A percentile compares a stretch with the other conserved stretches of the same genome.
Evolutionary conservation across 2,329 filamentous ascomycete species (phyloP).

Genomic region (Alternaria postmessia): DNA sequence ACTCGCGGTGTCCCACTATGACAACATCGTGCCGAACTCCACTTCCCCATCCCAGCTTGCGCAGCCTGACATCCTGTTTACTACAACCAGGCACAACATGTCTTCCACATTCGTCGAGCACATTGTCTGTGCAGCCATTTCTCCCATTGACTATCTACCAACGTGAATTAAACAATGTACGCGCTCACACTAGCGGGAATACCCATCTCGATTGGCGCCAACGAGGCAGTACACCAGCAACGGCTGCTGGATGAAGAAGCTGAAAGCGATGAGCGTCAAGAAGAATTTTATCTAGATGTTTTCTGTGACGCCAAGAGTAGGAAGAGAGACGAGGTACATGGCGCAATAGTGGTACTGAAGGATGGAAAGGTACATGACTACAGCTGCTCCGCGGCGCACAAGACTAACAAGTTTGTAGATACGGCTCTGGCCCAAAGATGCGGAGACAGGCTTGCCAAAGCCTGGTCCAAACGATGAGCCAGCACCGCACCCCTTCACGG

Average conservation of each 20-base stretch:
- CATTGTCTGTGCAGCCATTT: not conserved
- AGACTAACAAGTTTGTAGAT: constrained; percentile 33
- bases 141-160: not conserved
- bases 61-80: constrained; percentile 21
- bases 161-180: constrained; percentile 30
- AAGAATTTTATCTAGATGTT: constrained; percentile 61
- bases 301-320: constrained; percentile 51
- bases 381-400: not conserved
- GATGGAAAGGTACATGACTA: constrained; percentile 53
- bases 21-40: constrained; percentile 34
- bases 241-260: constrained; percentile 58
- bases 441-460: constrained; percentile 38
- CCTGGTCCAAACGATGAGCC: constrained; percentile 29
- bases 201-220: constrained; percentile 58
- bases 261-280: constrained; percentile 57
- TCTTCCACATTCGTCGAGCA: constrained; percentile 4
- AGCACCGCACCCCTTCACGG: constrained; percentile 58
- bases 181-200: constrained; percentile 52
- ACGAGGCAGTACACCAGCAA: constrained; percentile 60
- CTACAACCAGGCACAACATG: constrained; percentile 11
- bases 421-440: constrained; percentile 48
- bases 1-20: constrained; percentile 26
- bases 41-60: constrained; percentile 15
- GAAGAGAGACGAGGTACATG: constrained; percentile 53
- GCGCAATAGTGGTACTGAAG: constrained; percentile 54